These are phyloP conservation scores for Ustilaginoidea virens DNA, from an alignment of 2,329 filamentous ascomycete species.

Conservation along the genomic window DNA sequence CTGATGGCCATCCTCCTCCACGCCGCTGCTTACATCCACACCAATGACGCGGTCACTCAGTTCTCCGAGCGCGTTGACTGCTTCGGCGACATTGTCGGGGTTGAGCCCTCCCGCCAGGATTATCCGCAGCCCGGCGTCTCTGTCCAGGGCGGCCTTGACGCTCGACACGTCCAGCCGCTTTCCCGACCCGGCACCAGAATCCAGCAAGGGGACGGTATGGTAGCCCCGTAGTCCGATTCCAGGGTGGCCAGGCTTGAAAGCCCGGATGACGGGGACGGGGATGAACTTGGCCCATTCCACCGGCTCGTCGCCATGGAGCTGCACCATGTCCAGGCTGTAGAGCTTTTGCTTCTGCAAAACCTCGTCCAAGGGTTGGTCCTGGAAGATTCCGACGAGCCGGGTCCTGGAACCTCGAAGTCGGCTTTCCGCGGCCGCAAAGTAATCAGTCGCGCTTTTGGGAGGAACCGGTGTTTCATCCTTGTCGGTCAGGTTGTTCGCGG, in stretches of 20 bases:
- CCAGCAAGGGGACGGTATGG: slow-evolving; percentile 70
- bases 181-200: slow-evolving; percentile 76
- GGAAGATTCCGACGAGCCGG: slow-evolving; percentile 84
- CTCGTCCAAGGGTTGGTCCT: slow-evolving; percentile 74
- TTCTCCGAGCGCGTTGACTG: slow-evolving; percentile 47
- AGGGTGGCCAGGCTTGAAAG: slow-evolving; percentile 64
- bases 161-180: slow-evolving; percentile 56
- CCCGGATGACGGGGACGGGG: slow-evolving; percentile 79
- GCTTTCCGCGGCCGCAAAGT: slow-evolving; percentile 44
- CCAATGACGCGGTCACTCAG: slow-evolving; percentile 51
- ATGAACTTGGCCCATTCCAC: slow-evolving; percentile 83
- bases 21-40: slow-evolving; percentile 88
- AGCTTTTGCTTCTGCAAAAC: slow-evolving; percentile 63
- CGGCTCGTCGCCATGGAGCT: slow-evolving; percentile 85
- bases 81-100: slow-evolving; percentile 59
- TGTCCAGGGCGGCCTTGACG: slow-evolving; percentile 50
- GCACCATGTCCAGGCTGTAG: slow-evolving; percentile 73
- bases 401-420: slow-evolving; percentile 43
- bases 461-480: slow-evolving; percentile 12
- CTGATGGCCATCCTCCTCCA: slow-evolving; percentile 73
- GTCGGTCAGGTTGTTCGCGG: slow-evolving; percentile 28
- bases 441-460: slow-evolving; percentile 39
- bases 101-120: slow-evolving; percentile 76
- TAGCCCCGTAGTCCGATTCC: slow-evolving; percentile 62
- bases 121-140: slow-evolving; percentile 56